Evolutionary conservation across 129 eudicot species (phyloP).

Genomic region (Arctium lappa): DNA sequence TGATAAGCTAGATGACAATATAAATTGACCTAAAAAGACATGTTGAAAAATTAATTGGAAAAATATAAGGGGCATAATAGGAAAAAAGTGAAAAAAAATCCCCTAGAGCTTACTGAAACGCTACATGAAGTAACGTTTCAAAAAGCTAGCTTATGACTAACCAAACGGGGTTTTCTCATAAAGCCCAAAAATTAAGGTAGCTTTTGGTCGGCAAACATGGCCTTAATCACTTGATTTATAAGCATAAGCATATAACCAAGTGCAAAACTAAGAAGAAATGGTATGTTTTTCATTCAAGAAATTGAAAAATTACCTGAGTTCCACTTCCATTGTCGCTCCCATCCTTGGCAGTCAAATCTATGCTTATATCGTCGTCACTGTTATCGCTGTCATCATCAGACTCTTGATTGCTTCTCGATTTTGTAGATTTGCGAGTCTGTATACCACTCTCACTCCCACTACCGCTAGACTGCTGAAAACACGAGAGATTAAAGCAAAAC

Average conservation of each 20-base stretch:
- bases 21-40: background rate
- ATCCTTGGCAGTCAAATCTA: slow-evolving; percentile 40
- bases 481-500: slow-evolving; percentile 31
- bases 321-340: slow-evolving; percentile 85
- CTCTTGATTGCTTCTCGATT: slow-evolving; percentile 43
- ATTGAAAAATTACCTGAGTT: slow-evolving; percentile 49
- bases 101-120: background rate
- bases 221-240: background rate
- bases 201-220: background rate
- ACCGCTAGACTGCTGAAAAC: slow-evolving; percentile 54
- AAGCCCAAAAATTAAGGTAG: background rate
- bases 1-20: background rate
- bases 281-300: background rate
- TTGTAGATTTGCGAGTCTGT: slow-evolving; percentile 37
- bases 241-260: background rate
- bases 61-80: background rate
- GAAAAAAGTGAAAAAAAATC: background rate
- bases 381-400: slow-evolving; percentile 46
- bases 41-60: background rate
- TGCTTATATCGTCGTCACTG: slow-evolving; percentile 44
- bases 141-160: background rate
- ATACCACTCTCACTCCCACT: slow-evolving; percentile 77
- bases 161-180: background rate
- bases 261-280: background rate
- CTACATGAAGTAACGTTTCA: background rate